phyloP scores from a whole-genome alignment of 306 rosid species.

The Prunus mume region DNA sequence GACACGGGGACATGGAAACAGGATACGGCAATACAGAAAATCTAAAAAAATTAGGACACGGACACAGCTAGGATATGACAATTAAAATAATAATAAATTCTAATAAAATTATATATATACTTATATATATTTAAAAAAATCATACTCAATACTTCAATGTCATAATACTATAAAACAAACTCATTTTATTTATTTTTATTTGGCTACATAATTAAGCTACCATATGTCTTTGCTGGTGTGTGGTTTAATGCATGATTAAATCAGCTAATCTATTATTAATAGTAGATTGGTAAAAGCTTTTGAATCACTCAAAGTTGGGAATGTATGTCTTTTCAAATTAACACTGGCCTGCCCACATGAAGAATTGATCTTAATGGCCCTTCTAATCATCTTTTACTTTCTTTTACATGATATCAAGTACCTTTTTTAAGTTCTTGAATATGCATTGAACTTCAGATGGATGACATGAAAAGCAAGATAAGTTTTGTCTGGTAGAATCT shows the following conservation, averaged over 20 bases:
- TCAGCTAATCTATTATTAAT: neutral
- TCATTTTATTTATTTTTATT: neutral
- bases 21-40: too few species aligned
- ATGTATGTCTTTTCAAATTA: neutral
- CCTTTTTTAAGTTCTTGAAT: neutral
- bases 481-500: neutral
- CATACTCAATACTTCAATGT: too few species aligned
- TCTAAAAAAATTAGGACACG: too few species aligned
- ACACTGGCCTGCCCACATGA: neutral
- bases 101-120: too few species aligned
- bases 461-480: neutral
- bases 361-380: neutral
- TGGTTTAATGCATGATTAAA: neutral
- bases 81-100: too few species aligned
- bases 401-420: too few species aligned
- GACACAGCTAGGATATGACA: too few species aligned
- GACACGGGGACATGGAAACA: rapidly evolving
- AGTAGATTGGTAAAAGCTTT: neutral
- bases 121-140: too few species aligned
- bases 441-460: neutral
- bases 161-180: too few species aligned
- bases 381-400: neutral
- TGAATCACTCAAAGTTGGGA: neutral
- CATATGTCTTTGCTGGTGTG: neutral
- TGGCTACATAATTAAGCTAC: too few species aligned